phyloP scores from a whole-genome alignment of 1,139 yeast genomes.

The Kodamaea anthophila region DNA sequence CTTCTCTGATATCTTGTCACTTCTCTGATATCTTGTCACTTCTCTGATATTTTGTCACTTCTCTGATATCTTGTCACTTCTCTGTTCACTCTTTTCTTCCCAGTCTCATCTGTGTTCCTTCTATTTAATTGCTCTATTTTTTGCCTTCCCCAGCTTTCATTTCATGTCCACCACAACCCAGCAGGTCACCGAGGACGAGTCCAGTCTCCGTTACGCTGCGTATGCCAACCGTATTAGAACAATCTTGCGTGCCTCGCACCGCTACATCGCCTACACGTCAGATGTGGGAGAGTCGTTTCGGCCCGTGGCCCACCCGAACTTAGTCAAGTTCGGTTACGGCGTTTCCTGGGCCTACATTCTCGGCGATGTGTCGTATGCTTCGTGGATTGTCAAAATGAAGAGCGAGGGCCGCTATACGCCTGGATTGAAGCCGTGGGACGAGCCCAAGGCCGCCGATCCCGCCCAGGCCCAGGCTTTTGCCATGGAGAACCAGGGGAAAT shows the following conservation, averaged over 20 bases:
- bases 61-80: no score
- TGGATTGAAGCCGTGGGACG: conserved; percentile 67
- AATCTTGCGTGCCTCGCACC: conserved; percentile 66
- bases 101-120: no score
- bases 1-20: no score
- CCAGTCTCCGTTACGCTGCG: conserved; percentile 69
- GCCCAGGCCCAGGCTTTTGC: conserved; percentile 32
- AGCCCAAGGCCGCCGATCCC: conserved; percentile 39
- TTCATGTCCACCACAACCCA: no score
- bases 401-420: conserved; percentile 60
- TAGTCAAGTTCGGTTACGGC: conserved; percentile 65
- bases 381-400: conserved; percentile 69
- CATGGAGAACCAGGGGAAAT: conserved; percentile 17
- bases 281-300: conserved; percentile 89
- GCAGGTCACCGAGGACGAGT: conserved; percentile 35
- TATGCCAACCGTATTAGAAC: conserved; percentile 72
- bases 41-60: no score
- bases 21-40: no score
- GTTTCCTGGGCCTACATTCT: conserved; percentile 71
- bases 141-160: no score
- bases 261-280: conserved; percentile 83
- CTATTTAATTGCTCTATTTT: no score
- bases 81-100: no score
- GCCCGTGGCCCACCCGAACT: conserved; percentile 68
- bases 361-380: conserved; percentile 73